phyloP scores from a whole-genome alignment of 805 yeast genomes.

The Candida caryicola region DNA sequence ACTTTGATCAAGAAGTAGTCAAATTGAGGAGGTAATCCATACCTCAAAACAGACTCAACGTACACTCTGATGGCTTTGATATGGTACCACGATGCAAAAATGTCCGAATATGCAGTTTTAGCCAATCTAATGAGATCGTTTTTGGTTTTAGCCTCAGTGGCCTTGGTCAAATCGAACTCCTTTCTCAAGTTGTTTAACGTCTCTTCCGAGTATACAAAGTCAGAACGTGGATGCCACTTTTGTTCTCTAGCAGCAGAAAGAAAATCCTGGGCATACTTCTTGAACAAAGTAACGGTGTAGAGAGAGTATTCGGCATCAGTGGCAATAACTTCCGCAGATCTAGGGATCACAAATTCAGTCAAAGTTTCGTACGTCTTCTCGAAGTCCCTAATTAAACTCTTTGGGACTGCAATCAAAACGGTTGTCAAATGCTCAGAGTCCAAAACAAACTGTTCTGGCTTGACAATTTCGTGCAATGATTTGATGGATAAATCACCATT shows the following conservation, averaged over 20 bases:
- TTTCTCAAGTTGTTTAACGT: constrained; percentile 65
- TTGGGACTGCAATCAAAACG: constrained; percentile 86
- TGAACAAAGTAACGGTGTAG: constrained; percentile 80
- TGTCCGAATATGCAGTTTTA: constrained; percentile 85
- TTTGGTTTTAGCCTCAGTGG: constrained; percentile 67
- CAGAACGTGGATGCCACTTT: constrained; percentile 86
- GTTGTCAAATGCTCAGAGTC: constrained; percentile 85
- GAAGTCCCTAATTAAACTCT: constrained; percentile 56
- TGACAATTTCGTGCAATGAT: constrained; percentile 85
- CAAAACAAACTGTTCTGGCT: constrained; percentile 76
- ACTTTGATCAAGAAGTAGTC: constrained; percentile 50
- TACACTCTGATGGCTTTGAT: constrained; percentile 81
- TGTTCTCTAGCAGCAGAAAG: constrained; percentile 70
- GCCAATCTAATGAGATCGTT: constrained; percentile 81
- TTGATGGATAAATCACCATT: constrained; percentile 91
- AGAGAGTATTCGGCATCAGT: constrained; percentile 72
- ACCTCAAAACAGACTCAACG: constrained; percentile 91
- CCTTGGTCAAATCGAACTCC: constrained; percentile 74
- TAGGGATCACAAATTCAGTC: constrained; percentile 82
- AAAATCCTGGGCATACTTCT: constrained; percentile 72
- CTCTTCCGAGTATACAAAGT: constrained; percentile 81
- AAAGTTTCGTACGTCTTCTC: constrained; percentile 71
- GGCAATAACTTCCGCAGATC: constrained; percentile 71
- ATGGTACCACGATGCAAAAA: constrained; percentile 85
- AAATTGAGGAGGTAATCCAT: constrained; percentile 95